Percentiles rank a stretch among this genome's conserved stretches.
Conservation (phyloP, 2,329 filamentous ascomycete genomes). For the Paraconiothyrium sp. region DNA sequence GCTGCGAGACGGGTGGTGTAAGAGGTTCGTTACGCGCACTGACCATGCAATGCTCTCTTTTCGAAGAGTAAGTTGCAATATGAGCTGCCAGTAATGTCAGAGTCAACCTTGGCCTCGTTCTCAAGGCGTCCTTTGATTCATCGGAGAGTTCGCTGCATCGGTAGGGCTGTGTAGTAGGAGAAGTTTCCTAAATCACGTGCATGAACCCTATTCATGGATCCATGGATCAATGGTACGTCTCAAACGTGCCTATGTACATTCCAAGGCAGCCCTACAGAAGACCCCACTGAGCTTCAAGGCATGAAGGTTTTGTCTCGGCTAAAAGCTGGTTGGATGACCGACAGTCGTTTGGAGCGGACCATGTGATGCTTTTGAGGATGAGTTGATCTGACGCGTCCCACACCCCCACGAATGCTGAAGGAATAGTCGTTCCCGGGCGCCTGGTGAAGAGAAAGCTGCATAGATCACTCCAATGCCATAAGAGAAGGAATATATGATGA, state of each 20-base stretch:
- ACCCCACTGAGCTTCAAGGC: neutral
- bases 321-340: slow-evolving; percentile 10
- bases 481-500: slow-evolving; percentile 1
- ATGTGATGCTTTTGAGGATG: slow-evolving; percentile 4
- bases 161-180: neutral
- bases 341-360: slow-evolving; percentile 11
- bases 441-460: slow-evolving; percentile 10
- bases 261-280: neutral
- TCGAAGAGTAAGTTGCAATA: slow-evolving; percentile 29
- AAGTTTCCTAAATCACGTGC: slow-evolving; percentile 19
- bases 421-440: slow-evolving; percentile 7
- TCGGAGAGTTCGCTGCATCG: neutral
- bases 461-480: slow-evolving; percentile 11
- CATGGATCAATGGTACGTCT: neutral
- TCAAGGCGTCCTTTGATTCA: slow-evolving; percentile 13
- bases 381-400: slow-evolving; percentile 9
- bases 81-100: slow-evolving; percentile 25
- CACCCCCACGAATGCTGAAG: slow-evolving; percentile 9
- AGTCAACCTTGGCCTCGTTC: slow-evolving; percentile 19
- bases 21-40: slow-evolving; percentile 45
- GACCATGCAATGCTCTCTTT: slow-evolving; percentile 26
- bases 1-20: slow-evolving; percentile 40
- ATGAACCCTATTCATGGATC: neutral
- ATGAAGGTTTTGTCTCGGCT: slow-evolving; percentile 3
- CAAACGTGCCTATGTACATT: neutral